phyloP scores from a whole-genome alignment of 1,284 basidiomycete species.

The Ganoderma sinense region DNA sequence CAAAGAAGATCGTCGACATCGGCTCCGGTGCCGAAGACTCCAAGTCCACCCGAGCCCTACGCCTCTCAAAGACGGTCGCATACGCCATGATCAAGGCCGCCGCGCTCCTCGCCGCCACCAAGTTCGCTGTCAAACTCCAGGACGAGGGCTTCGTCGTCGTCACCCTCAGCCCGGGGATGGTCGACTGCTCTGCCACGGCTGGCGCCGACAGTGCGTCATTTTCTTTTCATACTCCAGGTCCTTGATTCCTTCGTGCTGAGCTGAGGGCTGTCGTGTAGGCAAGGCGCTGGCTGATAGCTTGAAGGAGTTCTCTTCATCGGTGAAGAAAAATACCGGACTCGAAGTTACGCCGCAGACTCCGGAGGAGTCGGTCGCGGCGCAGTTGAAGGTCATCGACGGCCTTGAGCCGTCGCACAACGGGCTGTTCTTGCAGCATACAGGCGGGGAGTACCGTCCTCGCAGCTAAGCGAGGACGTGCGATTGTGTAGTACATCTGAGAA shows the following conservation, averaged over 20 bases:
- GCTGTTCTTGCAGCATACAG: background rate
- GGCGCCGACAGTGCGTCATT: background rate
- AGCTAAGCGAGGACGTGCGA: background rate
- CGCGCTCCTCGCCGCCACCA: conserved; percentile 46
- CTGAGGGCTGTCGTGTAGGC: background rate
- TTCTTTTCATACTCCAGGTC: background rate
- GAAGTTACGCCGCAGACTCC: background rate
- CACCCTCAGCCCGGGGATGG: conserved; percentile 46
- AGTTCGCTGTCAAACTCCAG: conserved; percentile 46
- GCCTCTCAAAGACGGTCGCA: conserved; percentile 26
- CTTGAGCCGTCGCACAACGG: background rate
- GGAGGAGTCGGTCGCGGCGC: background rate
- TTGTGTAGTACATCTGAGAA: too few species aligned
- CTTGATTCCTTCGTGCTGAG: background rate
- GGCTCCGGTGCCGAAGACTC: conserved; percentile 25
- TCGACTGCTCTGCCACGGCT: conserved; percentile 35
- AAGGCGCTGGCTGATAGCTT: background rate
- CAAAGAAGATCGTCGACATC: too few species aligned
- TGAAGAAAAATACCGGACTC: background rate
- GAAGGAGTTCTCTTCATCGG: background rate
- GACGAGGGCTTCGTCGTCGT: conserved; percentile 47
- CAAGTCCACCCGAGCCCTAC: conserved; percentile 33
- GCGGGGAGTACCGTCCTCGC: background rate
- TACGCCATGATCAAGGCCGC: conserved; percentile 49
- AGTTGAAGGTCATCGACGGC: background rate